Evolutionary conservation across 2,329 filamentous ascomycete species (phyloP).

Genomic region (Cladophialophora chaetospira): DNA sequence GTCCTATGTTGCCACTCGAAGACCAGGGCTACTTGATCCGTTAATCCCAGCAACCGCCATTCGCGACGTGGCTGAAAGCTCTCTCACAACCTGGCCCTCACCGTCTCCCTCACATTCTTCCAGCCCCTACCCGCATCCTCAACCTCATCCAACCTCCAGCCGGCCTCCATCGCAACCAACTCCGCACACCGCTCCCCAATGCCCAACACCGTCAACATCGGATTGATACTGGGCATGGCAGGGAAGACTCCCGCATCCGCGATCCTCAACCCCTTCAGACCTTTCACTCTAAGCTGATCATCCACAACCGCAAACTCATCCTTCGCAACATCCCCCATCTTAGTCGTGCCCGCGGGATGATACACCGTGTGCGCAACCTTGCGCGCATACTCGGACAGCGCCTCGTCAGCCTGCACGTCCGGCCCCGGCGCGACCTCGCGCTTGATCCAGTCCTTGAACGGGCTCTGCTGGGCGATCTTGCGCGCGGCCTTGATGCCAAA

Average conservation of each 20-base stretch:
- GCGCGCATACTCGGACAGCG: conserved; percentile 78
- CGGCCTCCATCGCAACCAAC: conserved; percentile 73
- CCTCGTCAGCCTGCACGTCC: conserved; percentile 72
- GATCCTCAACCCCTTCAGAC: conserved; percentile 73
- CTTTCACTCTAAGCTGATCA: conserved; percentile 68
- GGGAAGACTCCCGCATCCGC: conserved; percentile 88
- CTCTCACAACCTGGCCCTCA: background rate
- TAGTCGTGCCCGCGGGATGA: conserved; percentile 84
- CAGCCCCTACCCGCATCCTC: conserved; percentile 9
- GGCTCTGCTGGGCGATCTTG: conserved; percentile 70
- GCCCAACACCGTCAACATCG: conserved; percentile 84
- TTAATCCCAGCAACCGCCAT: background rate
- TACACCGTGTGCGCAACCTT: conserved; percentile 85
- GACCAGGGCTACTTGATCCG: too few species aligned
- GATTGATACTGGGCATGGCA: conserved; percentile 82
- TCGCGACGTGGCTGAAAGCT: background rate
- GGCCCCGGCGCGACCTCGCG: conserved; percentile 78
- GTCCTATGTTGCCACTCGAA: too few species aligned
- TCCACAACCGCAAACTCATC: conserved; percentile 81
- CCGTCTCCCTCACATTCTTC: conserved; percentile 2
- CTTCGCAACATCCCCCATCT: conserved; percentile 74
- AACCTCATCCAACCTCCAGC: conserved; percentile 54
- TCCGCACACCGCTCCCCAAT: conserved; percentile 84
- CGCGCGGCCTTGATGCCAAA: conserved; percentile 76
- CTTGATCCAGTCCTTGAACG: conserved; percentile 82